A percentile compares a stretch with the other conserved stretches of the same genome.
Conservation (phyloP, 129 eudicot species). For the Dittrichia graveolens region DNA sequence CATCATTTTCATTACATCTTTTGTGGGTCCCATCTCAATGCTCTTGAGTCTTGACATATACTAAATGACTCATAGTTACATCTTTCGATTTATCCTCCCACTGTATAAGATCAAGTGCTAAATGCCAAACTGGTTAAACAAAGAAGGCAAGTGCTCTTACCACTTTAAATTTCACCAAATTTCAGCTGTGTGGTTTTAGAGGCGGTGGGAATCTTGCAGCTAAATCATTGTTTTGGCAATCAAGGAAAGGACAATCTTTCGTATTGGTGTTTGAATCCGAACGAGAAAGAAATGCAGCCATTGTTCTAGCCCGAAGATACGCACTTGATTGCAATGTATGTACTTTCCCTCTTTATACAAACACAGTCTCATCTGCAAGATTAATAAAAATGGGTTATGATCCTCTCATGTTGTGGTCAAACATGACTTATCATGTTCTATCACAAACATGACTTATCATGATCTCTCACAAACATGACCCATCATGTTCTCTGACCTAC, state of each 20-base stretch:
- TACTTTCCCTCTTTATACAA: conserved; percentile 3
- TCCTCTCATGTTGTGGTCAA: no score
- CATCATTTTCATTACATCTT: background rate
- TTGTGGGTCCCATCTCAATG: conserved; percentile 3
- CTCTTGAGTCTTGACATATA: conserved; percentile 6
- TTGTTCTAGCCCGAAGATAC: conserved; percentile 73
- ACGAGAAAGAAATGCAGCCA: conserved; percentile 80
- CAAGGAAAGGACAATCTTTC: conserved; percentile 84
- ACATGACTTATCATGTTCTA: no score
- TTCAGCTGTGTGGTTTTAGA: conserved; percentile 93
- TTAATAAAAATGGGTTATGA: no score
- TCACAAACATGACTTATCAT: no score
- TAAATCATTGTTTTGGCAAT: conserved; percentile 94
- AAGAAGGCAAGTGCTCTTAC: background rate
- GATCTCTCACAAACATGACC: no score
- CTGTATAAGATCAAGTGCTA: conserved; percentile 9
- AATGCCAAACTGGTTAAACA: background rate
- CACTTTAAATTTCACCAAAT: conserved; percentile 11
- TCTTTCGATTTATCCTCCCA: conserved; percentile 1
- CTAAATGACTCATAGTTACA: background rate
- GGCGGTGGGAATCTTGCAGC: conserved; percentile 94
- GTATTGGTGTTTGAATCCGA: conserved; percentile 85
- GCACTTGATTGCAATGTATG: conserved; percentile 92
- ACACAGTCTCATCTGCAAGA: background rate
- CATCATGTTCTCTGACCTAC: no score